A percentile compares a stretch with the other conserved stretches of the same genome.
phyloP scores from a whole-genome alignment of 2,329 filamentous ascomycete genomes.

The Ophiocordyceps camponoti-floridani region DNA sequence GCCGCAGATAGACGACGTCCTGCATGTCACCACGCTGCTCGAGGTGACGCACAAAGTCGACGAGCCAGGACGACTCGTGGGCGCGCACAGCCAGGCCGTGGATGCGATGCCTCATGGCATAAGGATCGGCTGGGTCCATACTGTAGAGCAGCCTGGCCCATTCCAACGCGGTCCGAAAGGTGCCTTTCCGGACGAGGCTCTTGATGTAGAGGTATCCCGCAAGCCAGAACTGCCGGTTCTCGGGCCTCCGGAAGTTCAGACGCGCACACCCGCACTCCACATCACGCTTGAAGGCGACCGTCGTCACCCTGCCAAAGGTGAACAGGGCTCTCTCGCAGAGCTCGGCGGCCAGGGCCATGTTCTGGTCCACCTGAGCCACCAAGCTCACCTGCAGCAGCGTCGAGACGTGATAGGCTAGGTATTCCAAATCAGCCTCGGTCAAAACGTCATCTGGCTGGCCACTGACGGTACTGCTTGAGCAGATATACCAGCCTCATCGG shows the following conservation, averaged over 20 bases:
- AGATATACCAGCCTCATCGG: slow-evolving; percentile 67
- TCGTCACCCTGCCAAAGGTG: slow-evolving; percentile 74
- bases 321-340: slow-evolving; percentile 83
- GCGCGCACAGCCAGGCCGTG: slow-evolving; percentile 75
- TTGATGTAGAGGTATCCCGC: slow-evolving; percentile 77
- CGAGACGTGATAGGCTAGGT: slow-evolving; percentile 68
- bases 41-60: slow-evolving; percentile 43
- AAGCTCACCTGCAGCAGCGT: slow-evolving; percentile 87
- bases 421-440: not conserved
- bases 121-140: slow-evolving; percentile 63
- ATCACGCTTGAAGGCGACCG: slow-evolving; percentile 63
- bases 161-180: slow-evolving; percentile 80
- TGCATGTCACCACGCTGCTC: slow-evolving; percentile 17
- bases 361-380: slow-evolving; percentile 80
- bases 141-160: slow-evolving; percentile 77
- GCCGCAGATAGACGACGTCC: slow-evolving; percentile 48
- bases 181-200: slow-evolving; percentile 77
- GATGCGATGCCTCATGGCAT: slow-evolving; percentile 62
- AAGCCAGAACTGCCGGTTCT: slow-evolving; percentile 87
- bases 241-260: slow-evolving; percentile 61
- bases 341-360: slow-evolving; percentile 71
- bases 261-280: slow-evolving; percentile 63
- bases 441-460: not conserved
- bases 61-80: slow-evolving; percentile 56
- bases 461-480: slow-evolving; percentile 27